Evolutionary conservation across 768 basidiomycete species (phyloP).

Genomic region (Serendipita sp.): DNA sequence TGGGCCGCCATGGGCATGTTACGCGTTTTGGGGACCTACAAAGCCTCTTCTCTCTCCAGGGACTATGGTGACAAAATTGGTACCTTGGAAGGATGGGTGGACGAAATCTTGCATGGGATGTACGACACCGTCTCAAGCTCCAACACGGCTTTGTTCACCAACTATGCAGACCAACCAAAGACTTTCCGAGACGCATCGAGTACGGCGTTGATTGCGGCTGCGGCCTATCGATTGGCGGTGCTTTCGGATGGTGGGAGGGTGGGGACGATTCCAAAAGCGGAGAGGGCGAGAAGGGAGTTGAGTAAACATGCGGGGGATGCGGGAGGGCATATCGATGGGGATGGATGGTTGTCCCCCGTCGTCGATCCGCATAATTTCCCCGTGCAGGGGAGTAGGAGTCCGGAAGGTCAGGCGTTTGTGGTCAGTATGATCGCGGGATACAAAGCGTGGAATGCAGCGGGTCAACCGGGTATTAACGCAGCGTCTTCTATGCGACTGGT

Average conservation of each 20-base stretch:
- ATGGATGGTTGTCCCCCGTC: conserved; percentile 59
- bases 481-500: background rate
- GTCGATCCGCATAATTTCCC: conserved; percentile 50
- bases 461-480: conserved; percentile 34
- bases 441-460: conserved; percentile 51
- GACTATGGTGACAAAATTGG: conserved; percentile 34
- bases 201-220: conserved; percentile 57
- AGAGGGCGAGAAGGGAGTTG: conserved; percentile 31
- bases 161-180: conserved; percentile 45
- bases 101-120: conserved; percentile 60
- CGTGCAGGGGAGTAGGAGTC: conserved; percentile 34
- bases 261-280: conserved; percentile 37
- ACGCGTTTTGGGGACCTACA: conserved; percentile 62
- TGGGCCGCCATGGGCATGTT: conserved; percentile 86
- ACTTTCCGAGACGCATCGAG: conserved; percentile 62
- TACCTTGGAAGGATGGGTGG: conserved; percentile 48
- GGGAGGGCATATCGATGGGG: conserved; percentile 10
- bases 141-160: conserved; percentile 35
- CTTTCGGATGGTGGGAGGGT: conserved; percentile 30
- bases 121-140: conserved; percentile 26
- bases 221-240: conserved; percentile 57
- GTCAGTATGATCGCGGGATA: conserved; percentile 49
- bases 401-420: conserved; percentile 71
- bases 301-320: conserved; percentile 13
- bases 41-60: conserved; percentile 36